Evolutionary conservation across 495 filamentous ascomycete species (phyloP), one percentile per base, ranked within the genome.

Genomic region (Xylaria longipes): DNA sequence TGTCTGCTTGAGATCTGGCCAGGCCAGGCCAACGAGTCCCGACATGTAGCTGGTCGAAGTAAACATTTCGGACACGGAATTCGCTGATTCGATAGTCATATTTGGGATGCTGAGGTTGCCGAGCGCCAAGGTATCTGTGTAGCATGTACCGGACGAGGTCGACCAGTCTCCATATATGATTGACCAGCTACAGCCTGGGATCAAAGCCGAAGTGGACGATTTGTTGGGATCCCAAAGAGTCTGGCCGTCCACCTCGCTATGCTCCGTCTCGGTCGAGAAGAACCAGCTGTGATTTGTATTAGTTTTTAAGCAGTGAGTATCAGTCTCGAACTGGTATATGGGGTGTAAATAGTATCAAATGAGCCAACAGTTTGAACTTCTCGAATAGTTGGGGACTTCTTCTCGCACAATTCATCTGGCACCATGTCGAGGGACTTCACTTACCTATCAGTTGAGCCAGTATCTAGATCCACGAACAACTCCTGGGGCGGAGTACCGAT

Each of bases 381-480:
- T 56, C 14, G 3, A 31, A 56, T 7, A 11, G 6, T 31, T 56
- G 25, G 12, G 25, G 5, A 31, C 6, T 37, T 45, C 33, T 37
- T 37, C 57, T 12, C 57, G 12, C 14, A 3, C 17, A 37, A 5
- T 37, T 4, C 57, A 52, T 14, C 17, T 27, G 20, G 4, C 45
- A 3, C 20, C 31, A 39, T 35, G 8, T 27, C 25, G 27, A 66
- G 20, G 39, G 6, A 5, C 29, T 37, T 46, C 80, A 90, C 91
- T 86, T 88, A 95, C 74, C 93, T 84, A 83, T 94, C 92, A 31
- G 90, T 83, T 22, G 91, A 93, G 1, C 91, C 93, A 60, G 92
- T 93, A 78, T 95, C 92, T 56, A 94, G 87, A 72, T 93, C 89
- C 33, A 94, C 77, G 37, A 77, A 86, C 68, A 94, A 70, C 25